Base-by-base conservation (phyloP, 306 rosid species). In the Astragalus membranaceus region DNA sequence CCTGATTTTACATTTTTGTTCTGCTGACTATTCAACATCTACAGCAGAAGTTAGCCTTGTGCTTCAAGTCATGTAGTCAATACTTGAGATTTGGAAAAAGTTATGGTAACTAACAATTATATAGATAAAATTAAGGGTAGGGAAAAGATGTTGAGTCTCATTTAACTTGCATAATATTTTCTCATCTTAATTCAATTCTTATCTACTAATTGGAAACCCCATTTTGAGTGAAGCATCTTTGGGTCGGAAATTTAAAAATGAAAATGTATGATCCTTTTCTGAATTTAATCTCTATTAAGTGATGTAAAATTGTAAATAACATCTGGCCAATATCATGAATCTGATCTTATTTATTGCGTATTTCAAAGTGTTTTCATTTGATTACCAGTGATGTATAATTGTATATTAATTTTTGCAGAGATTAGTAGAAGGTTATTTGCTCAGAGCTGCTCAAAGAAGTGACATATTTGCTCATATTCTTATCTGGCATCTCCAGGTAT, bases 401-500 rank as follows among this genome's bases (percentile, higher is more conserved):
- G 23, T 78, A 15, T 9, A 33, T 80, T 75, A 10, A 55, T 50
- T 10, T 83, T 74, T 88, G 66, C 96, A 94, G 99, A 87, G 20
- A 69, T 83, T 94, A 75, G 99, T 94, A 3, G 96, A 94, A 83
- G 99, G 99, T 29, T 94, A 91, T 86, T 85, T 94, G 74, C 97
- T 94, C 13, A 91, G 99, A 86, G 97, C 95, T 82, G 80, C 97
- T 77, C 95, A 90, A 77, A 75, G 99, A 82, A 87, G 97, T 82
- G 97, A 94, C 70, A 78, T 94, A 75, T 94, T 94, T 83, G 92
- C 99, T 39, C 99, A 94, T 76, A 91, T 88, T 74, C 92, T 94
- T 79, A 88, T 94, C 76, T 94, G 99, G 99, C 92, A 91, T 82
- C 78, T 94, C 67, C 99, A 91, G 99, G 99, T 83, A 67, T 69